Evolutionary conservation across 108 stramenopile genomes (phyloP), one percentile per base, ranked within the genome.

Genomic region (Pseudonitzschia pungens): DNA sequence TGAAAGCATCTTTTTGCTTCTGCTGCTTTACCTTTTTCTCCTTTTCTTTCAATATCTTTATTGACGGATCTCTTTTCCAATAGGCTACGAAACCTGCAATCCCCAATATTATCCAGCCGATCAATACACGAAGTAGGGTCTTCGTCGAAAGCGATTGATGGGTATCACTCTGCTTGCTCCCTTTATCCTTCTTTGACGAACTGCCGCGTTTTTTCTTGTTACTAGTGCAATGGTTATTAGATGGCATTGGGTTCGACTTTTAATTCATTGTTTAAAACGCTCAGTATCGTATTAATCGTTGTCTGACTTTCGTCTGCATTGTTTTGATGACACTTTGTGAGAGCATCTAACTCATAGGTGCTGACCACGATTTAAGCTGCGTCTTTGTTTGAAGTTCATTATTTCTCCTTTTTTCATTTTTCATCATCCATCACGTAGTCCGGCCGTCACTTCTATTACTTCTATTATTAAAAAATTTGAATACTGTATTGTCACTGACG

Each of bases 141-240:
- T 3, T 21, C 18, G 12, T 12, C 32, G 62, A 14, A 11, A 29
- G 21, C 10, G 62, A 63, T 16, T 16, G 21, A 29, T 41, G n/a
- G 40, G 62, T 33, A 41, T 7, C 62, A 15, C 40, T 1, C 62
- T 21, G 40, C 62, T 48, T 48, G 33, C 11, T 28, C 40, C 16
- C 32, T 62, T 62, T 62, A 16, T 31, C 60, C 33, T 62, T 62
- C 32, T 62, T 62, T 4, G 60, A 62, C 60, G 16, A 40, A 27
- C 26, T 58, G 15, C 57, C 57, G 14, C 60, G 60, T 33, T 41
- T 62, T 11, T 40, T 31, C 36, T 62, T 62, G 60, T 28, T 33
- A 4, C 60, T 62, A 33, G 60, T 62, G 36, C 24, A 21, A 55
- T 22, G 24, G 20, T 22, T 55, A 55, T 22, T 55, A 11, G 60